These are phyloP conservation scores for Scedosporium boydii DNA, from an alignment of 2,329 filamentous ascomycete genomes.

Conservation along the genomic window DNA sequence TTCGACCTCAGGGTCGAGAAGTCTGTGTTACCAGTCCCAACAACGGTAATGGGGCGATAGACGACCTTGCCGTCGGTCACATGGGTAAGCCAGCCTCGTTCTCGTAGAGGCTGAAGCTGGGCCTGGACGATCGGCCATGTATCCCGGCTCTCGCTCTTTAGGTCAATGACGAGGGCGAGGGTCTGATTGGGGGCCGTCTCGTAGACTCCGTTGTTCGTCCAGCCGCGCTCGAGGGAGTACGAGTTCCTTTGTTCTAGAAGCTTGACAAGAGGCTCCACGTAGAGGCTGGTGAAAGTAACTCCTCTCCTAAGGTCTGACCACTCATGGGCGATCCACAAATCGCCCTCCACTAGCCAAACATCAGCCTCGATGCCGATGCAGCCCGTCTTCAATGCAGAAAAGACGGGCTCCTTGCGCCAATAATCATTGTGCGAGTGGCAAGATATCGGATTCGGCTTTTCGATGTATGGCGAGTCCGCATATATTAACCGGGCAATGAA, in stretches of 20 bases:
- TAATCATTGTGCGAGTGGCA: slow-evolving; percentile 67
- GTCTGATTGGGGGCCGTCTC: slow-evolving; percentile 40
- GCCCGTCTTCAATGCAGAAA: slow-evolving; percentile 48
- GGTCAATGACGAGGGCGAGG: slow-evolving; percentile 56
- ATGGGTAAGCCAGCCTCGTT: slow-evolving; percentile 46
- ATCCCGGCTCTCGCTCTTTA: slow-evolving; percentile 49
- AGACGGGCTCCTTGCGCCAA: slow-evolving; percentile 53
- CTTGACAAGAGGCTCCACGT: slow-evolving; percentile 53
- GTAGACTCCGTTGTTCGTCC: slow-evolving; percentile 39
- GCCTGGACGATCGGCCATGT: slow-evolving; percentile 34
- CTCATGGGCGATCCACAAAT: slow-evolving; percentile 56
- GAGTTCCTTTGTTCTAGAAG: slow-evolving; percentile 44
- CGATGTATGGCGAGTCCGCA: neutral
- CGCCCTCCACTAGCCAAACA: slow-evolving; percentile 49
- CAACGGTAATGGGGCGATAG: slow-evolving; percentile 53
- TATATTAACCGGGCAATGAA: neutral
- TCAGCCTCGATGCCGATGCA: slow-evolving; percentile 61
- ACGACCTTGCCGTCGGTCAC: slow-evolving; percentile 40
- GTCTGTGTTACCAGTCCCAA: slow-evolving; percentile 56
- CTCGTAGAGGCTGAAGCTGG: slow-evolving; percentile 49
- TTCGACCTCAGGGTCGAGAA: slow-evolving; percentile 46
- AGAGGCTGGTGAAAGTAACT: slow-evolving; percentile 51
- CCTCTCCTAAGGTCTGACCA: slow-evolving; percentile 40
- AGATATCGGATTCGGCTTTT: slow-evolving; percentile 31
- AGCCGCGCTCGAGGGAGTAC: slow-evolving; percentile 9